Base-by-base conservation (phyloP, 2,329 filamentous ascomycete genomes). In the Hypoxylon sp. region DNA sequence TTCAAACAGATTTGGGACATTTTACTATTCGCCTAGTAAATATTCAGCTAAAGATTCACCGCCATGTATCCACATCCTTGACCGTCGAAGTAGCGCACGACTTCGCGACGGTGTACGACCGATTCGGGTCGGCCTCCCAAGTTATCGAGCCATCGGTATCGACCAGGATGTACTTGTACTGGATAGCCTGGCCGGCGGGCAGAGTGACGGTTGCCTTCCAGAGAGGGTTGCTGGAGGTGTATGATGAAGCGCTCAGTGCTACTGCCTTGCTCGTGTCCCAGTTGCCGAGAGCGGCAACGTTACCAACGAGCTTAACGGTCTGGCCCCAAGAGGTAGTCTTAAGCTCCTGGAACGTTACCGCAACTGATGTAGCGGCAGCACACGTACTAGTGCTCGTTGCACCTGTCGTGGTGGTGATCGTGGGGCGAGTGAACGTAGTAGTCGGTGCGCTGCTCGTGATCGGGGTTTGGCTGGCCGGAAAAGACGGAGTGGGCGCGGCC, bases 151-250 rank as follows among this genome's bases (percentile, higher is more conserved):
- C 87, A 72, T 86, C 84, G 0, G 79, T 74, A 64, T 83, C 82
- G 46, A 90, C 84, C 55, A 87, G 86, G 73, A 93, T 86, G 76
- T 88, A 94, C 81, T 93, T 93, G 78, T 92, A 93, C 80, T 89
- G 75, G 48, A 93, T 81, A 2, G 78, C 80, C 53, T 83, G 82
- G 2, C 90, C 90, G 0, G 88, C 83, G 0, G 82, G 79, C 14
- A 94, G 78, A 1, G 80, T 81, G 30, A 93, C 76, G 0, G 85
- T 86, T 0, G 79, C 83, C 50, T 81, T 84, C 92, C 91, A 94
- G 5, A 91, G 71, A 0, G 87, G 89, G 73, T 91, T 88, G 35
- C 77, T 79, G 1, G 81, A 73, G 0, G 88, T 90, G 76, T 93
- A 94, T 17, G 82, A 75, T 14, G 80, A 81, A 1, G 91, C 88